Base-by-base conservation (phyloP, 495 filamentous ascomycete species). In the Lasiosphaeria miniovina region DNA sequence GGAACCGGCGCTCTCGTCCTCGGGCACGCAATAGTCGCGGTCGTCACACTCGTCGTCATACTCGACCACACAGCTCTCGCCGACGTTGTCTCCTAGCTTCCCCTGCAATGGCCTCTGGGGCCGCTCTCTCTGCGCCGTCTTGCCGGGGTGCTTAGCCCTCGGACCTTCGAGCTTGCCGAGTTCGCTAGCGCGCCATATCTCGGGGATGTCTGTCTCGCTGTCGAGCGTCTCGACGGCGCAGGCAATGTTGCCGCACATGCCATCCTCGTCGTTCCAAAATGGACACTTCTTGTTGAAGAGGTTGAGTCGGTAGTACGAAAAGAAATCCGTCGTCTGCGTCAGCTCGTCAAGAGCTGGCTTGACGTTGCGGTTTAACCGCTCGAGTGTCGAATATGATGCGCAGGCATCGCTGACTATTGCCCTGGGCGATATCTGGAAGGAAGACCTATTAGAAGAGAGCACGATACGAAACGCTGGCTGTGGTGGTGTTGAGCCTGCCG, bases 1-100 rank as follows among this genome's bases (percentile, higher is more conserved):
- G 6, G 83, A 86, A 41, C 80, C 83, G 4, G 90, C 86, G 58
- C 88, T 87, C 75, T 97, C 91, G 70, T 98, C 94, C 63, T 98
- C 94, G 1, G 93, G 93, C 6, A 98, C 84, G 78, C 94, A 98
- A 72, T 98, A 98, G 68, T 98, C 94, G 35, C 93, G 83, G 56
- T 98, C 91, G 74, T 98, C 94, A 62, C 94, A 97, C 70, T 98
- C 94, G 65, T 98, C 95, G 66, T 97, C 94, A 69, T 94, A 96
- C 72, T 98, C 94, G 2, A 97, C 86, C 46, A 98, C 90, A 72
- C 94, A 98, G 66, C 90, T 96, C 75, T 98, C 94, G 17, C 90
- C 90, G 8, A 96, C 93, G 55, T 87, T 79, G 52, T 91, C 89
- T 36, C 94, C 94, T 40, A 98, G 76, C 68, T 84, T 80, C 3